Conservation (phyloP, 169 alveolate genomes). For the Eimeria falciformis region DNA sequence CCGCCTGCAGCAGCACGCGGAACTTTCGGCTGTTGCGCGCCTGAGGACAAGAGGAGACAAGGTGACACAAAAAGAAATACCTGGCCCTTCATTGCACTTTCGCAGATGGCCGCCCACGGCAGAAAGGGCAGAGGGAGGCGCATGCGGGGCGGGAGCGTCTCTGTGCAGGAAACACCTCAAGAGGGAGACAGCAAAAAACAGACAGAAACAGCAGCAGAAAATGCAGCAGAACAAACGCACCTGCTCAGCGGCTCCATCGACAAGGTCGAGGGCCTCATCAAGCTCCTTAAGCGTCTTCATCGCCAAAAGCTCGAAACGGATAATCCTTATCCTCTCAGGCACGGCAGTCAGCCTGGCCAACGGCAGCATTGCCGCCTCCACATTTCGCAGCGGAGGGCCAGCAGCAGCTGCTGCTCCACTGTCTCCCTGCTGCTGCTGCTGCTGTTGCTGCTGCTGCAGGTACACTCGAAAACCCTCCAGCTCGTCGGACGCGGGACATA, state of each 20-base stretch:
- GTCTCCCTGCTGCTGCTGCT: conserved; percentile 11
- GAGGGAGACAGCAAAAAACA: neutral
- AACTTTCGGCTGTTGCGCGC: conserved; percentile 70
- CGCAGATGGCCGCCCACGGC: neutral
- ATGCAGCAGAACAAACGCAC: conserved; percentile 62
- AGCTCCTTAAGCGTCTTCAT: conserved; percentile 42
- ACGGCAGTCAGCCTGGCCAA: conserved; percentile 21
- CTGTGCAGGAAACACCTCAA: conserved; percentile 4
- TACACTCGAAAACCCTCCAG: conserved; percentile 36
- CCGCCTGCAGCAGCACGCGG: conserved; percentile 79
- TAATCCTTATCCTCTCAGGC: neutral
- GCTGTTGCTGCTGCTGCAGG: conserved; percentile 15
- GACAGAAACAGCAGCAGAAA: neutral
- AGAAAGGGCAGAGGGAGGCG: neutral
- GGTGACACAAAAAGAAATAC: neutral
- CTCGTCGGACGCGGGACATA: conserved; percentile 78
- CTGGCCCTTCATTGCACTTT: neutral
- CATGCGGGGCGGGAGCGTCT: too few relatives aligned
- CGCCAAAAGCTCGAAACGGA: conserved; percentile 11
- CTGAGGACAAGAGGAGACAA: conserved; percentile 12
- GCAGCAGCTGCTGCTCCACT: neutral
- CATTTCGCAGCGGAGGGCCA: conserved; percentile 34
- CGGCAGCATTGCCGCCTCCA: conserved; percentile 55
- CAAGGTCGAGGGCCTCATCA: conserved; percentile 69
- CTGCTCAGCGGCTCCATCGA: conserved; percentile 78